Percentiles rank a stretch among this genome's conserved stretches.
Conservation (phyloP, 2,329 filamentous ascomycete genomes). For the Seiridium unicorne region DNA sequence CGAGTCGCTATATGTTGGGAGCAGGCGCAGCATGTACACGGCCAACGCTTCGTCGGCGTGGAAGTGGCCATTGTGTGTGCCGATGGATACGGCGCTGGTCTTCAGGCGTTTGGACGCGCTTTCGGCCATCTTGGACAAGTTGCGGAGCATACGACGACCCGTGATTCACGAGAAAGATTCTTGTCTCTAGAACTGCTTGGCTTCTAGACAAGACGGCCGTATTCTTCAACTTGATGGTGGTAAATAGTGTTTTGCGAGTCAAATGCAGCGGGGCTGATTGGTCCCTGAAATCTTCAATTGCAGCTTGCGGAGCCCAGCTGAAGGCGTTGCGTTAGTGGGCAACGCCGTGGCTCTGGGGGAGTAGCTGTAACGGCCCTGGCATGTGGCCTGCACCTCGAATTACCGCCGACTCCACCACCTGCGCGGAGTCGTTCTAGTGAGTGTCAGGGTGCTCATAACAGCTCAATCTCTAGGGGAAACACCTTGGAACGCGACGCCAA, state of each 20-base stretch:
- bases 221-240: not conserved
- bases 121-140: conserved; percentile 58
- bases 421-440: not conserved
- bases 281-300: not conserved
- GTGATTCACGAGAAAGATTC: not conserved
- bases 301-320: not conserved
- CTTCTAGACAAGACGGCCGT: not conserved
- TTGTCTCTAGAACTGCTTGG: not conserved
- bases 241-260: not conserved
- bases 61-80: conserved; percentile 98
- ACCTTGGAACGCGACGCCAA: conserved; percentile 6
- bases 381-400: too few relatives aligned
- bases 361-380: too few relatives aligned
- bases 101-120: conserved; percentile 80
- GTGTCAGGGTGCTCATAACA: not conserved
- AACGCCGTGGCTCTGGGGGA: too few relatives aligned
- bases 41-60: conserved; percentile 98
- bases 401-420: too few relatives aligned
- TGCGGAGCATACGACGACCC: conserved; percentile 4
- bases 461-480: not conserved
- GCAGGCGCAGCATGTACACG: conserved; percentile 89
- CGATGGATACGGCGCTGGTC: conserved; percentile 70
- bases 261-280: conserved; percentile 2
- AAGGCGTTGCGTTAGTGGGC: too few relatives aligned
- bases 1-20: conserved; percentile 75